Evolutionary conservation across 2,329 filamentous ascomycete species (phyloP).

Genomic region (Trichoderma sp.): DNA sequence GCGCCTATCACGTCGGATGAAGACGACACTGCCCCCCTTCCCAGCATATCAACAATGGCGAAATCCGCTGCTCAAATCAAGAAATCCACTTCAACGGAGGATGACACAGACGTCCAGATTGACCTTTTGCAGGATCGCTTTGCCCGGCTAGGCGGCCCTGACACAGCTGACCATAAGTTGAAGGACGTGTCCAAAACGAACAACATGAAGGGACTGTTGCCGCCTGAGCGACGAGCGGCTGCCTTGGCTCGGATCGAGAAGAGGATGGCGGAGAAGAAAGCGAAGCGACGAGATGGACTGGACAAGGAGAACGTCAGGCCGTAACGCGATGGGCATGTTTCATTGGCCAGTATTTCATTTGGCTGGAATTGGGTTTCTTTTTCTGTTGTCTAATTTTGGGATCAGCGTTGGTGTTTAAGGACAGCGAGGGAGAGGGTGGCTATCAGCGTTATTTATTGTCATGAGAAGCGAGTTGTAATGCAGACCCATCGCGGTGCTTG

Average conservation of each 20-base stretch:
- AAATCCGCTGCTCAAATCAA: slow-evolving; percentile 33
- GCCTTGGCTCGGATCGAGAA: slow-evolving; percentile 58
- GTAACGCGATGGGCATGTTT: slow-evolving; percentile 29
- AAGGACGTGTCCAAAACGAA: slow-evolving; percentile 35
- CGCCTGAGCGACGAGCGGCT: slow-evolving; percentile 56
- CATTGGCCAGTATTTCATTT: background rate
- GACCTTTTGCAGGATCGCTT: slow-evolving; percentile 52
- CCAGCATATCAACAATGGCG: slow-evolving; percentile 37
- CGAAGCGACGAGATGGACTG: slow-evolving; percentile 38
- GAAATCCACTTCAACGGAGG: slow-evolving; percentile 25
- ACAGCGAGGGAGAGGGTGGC: background rate
- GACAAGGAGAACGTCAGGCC: slow-evolving; percentile 58
- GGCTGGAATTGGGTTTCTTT: slow-evolving; percentile 8
- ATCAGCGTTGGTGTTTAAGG: slow-evolving; percentile 34
- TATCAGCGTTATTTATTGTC: slow-evolving; percentile 7
- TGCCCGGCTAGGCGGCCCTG: slow-evolving; percentile 48
- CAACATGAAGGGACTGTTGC: slow-evolving; percentile 46
- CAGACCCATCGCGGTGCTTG: slow-evolving; percentile 15
- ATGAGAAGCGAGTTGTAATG: slow-evolving; percentile 9
- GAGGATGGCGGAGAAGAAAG: slow-evolving; percentile 55
- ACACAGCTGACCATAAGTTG: slow-evolving; percentile 31
- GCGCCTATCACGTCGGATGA: slow-evolving; percentile 35
- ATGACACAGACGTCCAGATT: slow-evolving; percentile 42
- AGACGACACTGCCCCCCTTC: slow-evolving; percentile 33
- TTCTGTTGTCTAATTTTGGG: slow-evolving; percentile 3